phyloP scores from a whole-genome alignment of 2,329 filamentous ascomycete species.

The Talaromyces verruculosus region DNA sequence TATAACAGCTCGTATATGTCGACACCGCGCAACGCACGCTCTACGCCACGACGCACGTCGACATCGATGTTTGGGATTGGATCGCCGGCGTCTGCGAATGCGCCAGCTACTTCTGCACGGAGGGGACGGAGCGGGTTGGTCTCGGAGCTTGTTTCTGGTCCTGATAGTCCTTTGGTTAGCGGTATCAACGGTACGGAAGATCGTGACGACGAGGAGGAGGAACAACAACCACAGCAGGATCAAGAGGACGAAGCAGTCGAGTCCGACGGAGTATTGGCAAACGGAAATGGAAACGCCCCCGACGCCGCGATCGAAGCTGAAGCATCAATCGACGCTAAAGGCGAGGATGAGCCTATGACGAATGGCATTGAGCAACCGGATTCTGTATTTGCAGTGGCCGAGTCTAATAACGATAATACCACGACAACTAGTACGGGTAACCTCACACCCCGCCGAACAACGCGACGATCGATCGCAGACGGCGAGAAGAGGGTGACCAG shows the following conservation, averaged over 20 bases:
- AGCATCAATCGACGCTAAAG: neutral
- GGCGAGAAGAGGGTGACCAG: constrained; percentile 5
- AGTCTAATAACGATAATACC: neutral
- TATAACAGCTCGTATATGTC: constrained; percentile 34
- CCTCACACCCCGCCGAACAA: constrained; percentile 17
- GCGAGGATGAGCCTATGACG: neutral
- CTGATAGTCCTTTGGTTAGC: constrained; percentile 4
- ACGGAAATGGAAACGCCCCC: neutral
- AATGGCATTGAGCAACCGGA: constrained; percentile 4
- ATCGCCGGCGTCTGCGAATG: constrained; percentile 31
- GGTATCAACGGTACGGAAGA: constrained; percentile 1
- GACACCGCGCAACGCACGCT: constrained; percentile 34
- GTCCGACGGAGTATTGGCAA: neutral
- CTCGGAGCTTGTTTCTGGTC: constrained; percentile 8
- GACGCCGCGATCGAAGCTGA: neutral
- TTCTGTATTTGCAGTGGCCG: neutral
- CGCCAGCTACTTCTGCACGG: constrained; percentile 13
- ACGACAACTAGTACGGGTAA: constrained; percentile 8
- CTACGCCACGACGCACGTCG: constrained; percentile 38
- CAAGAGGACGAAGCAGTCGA: neutral
- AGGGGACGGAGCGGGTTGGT: constrained; percentile 38
- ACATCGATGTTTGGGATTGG: constrained; percentile 27
- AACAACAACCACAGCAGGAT: neutral
- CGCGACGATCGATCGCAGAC: constrained; percentile 12
- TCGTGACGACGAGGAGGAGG: neutral